phyloP scores from a whole-genome alignment of 305 asterid species.

The Caryopteris hybrid region DNA sequence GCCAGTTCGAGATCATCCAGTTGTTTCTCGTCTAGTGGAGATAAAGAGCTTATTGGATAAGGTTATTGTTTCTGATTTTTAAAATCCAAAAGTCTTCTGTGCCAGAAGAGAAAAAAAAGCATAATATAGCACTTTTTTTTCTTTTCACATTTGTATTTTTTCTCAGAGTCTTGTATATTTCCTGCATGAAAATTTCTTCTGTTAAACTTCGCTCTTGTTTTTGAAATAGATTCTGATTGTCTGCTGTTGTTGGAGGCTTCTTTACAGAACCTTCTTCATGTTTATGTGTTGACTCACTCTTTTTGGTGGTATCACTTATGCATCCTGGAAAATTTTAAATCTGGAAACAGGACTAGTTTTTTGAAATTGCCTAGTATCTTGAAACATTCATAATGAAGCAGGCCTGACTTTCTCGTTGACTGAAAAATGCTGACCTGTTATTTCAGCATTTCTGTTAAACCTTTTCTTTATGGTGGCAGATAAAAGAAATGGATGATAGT shows the following conservation, averaged over 20 bases:
- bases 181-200: not conserved
- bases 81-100: no score
- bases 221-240: not conserved
- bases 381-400: not conserved
- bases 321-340: not conserved
- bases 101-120: no score
- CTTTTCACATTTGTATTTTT: not conserved
- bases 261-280: not conserved
- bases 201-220: not conserved
- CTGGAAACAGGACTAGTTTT: not conserved
- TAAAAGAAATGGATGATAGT: conserved; percentile 58
- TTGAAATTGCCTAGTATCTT: not conserved
- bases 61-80: conserved; percentile 42
- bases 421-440: not conserved
- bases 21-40: conserved; percentile 80
- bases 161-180: not conserved
- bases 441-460: conserved; percentile 4
- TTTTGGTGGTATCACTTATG: not conserved
- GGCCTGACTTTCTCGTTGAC: not conserved
- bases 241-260: not conserved
- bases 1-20: conserved; percentile 94
- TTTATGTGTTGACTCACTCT: not conserved
- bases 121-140: not conserved
- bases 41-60: conserved; percentile 77
- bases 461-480: conserved; percentile 37